A percentile compares a stretch with the other conserved stretches of the same genome.
Evolutionary conservation across 306 rosid genomes (phyloP).

Genomic region (Trifolium pratense): DNA sequence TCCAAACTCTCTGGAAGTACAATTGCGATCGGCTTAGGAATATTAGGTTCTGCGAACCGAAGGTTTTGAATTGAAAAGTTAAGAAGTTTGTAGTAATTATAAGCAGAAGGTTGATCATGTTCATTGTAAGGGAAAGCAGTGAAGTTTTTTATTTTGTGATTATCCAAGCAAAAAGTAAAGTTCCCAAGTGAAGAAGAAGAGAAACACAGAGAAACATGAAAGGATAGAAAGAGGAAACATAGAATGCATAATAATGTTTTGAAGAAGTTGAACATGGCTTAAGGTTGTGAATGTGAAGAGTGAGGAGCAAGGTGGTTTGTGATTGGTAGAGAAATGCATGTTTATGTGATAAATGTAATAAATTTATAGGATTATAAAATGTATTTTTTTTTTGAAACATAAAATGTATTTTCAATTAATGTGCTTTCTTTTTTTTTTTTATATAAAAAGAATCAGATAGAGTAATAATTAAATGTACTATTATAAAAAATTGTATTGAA

Average conservation of each 20-base stretch:
- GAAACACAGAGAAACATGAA: constrained; percentile 32
- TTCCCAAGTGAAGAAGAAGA: constrained; percentile 40
- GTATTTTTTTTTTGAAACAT: too few relatives aligned
- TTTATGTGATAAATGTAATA: too few relatives aligned
- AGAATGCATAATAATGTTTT: constrained; percentile 15
- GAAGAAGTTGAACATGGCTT: constrained; percentile 42
- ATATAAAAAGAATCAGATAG: too few relatives aligned
- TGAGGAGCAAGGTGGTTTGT: constrained; percentile 40
- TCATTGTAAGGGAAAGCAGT: constrained; percentile 47
- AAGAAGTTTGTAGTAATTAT: constrained; percentile 59
- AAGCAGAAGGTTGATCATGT: constrained; percentile 36
- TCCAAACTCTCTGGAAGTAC: constrained; percentile 63
- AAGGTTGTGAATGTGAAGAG: constrained; percentile 43
- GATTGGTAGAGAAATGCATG: constrained; percentile 30
- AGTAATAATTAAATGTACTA: too few relatives aligned
- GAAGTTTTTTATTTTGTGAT: constrained; percentile 60
- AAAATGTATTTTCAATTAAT: too few relatives aligned
- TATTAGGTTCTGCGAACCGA: constrained; percentile 49
- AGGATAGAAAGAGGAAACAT: constrained; percentile 35
- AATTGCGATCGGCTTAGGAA: constrained; percentile 68
- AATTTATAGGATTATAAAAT: too few relatives aligned
- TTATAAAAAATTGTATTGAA: too few relatives aligned
- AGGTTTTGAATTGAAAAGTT: constrained; percentile 77
- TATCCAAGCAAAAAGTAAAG: constrained; percentile 58
- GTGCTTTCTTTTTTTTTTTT: too few relatives aligned